Conservation (phyloP, 257 asterid genomes). For the Cinchona pubescens region DNA sequence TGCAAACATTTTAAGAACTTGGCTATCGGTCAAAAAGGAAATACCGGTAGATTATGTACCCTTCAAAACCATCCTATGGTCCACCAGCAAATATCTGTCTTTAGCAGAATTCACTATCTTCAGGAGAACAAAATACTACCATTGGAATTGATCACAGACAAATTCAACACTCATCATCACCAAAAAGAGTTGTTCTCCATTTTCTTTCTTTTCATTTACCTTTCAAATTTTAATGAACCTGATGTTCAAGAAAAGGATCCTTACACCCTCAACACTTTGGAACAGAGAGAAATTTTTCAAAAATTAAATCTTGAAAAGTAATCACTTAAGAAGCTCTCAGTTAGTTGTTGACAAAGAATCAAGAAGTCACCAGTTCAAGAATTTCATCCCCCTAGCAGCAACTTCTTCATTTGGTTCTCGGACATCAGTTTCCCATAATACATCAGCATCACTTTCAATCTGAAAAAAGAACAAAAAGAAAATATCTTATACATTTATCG, state of each 20-base stretch:
- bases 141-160: not conserved
- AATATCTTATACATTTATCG: not conserved
- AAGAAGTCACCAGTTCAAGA: conserved; percentile 62
- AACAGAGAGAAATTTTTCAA: not conserved
- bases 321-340: not conserved
- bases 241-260: not conserved
- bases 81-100: not conserved
- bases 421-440: conserved; percentile 59
- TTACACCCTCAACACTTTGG: not conserved
- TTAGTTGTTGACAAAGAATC: conserved; percentile 3
- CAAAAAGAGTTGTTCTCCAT: not conserved
- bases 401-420: conserved; percentile 70
- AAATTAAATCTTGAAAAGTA: not conserved
- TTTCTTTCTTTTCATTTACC: not conserved
- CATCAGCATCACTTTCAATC: conserved; percentile 79
- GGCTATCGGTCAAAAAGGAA: too few species aligned
- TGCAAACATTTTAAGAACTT: not conserved
- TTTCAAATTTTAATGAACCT: not conserved
- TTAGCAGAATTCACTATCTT: not conserved
- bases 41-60: too few species aligned
- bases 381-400: conserved; percentile 73
- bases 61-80: too few species aligned
- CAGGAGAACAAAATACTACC: not conserved
- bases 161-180: not conserved
- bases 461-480: conserved; percentile 23